Conservation (phyloP, 2,329 filamentous ascomycete genomes). For the Leptographium lundbergii region DNA sequence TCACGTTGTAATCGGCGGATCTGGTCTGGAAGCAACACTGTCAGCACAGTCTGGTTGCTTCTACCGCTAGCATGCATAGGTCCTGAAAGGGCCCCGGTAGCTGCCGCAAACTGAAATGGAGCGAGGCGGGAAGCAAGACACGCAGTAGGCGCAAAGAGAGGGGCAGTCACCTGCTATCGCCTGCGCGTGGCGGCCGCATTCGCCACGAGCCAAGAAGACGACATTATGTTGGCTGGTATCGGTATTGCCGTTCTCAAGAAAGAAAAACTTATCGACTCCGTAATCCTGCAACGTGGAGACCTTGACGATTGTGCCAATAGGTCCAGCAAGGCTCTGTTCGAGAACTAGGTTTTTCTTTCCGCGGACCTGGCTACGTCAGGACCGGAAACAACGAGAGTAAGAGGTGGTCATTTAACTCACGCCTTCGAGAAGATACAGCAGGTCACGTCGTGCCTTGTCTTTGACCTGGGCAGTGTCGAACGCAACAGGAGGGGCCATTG, state of each 20-base stretch:
- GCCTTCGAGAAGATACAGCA: slow-evolving; percentile 83
- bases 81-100: slow-evolving; percentile 23
- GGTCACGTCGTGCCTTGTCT: slow-evolving; percentile 74
- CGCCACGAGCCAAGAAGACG: slow-evolving; percentile 82
- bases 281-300: slow-evolving; percentile 94
- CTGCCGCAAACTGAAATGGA: neutral
- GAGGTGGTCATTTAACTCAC: slow-evolving; percentile 47
- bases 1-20: slow-evolving; percentile 82
- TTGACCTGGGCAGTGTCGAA: slow-evolving; percentile 67
- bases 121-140: neutral
- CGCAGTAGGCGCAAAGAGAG: neutral
- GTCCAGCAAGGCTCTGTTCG: slow-evolving; percentile 79
- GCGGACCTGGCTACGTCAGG: slow-evolving; percentile 52
- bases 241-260: slow-evolving; percentile 89
- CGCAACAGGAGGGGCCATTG: slow-evolving; percentile 55
- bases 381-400: slow-evolving; percentile 10
- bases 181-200: slow-evolving; percentile 73
- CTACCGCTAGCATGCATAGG: neutral
- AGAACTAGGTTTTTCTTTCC: slow-evolving; percentile 98
- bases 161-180: slow-evolving; percentile 68
- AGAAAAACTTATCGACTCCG: slow-evolving; percentile 94
- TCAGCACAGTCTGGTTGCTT: slow-evolving; percentile 43
- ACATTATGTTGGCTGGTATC: slow-evolving; percentile 92
- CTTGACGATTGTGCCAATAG: slow-evolving; percentile 83
- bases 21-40: slow-evolving; percentile 51